Evolutionary conservation across 805 yeast genomes (phyloP), one percentile per base, ranked within the genome.

Genomic region (Starmerella ratchasimensis): DNA sequence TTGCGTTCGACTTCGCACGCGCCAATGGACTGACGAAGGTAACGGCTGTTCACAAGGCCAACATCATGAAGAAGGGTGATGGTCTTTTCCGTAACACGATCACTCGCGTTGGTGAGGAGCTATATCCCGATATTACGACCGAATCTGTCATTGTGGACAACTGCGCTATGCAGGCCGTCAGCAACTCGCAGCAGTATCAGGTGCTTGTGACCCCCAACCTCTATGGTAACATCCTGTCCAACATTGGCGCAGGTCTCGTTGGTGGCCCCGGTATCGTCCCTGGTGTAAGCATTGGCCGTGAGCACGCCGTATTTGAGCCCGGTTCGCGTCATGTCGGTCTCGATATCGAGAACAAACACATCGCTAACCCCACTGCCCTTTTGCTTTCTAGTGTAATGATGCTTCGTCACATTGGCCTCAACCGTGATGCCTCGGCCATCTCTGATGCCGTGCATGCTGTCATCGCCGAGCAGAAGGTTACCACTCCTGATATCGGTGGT

Each of bases 321-420:
- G 98, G 97, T 67, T 86, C 96, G 68, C 81, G 98, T 73, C 97
- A 86, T 69, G 97, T 86, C 56, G 97, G 97, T 65, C 71, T 88
- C 54, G 96, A 88, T 64, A 81, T 90, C 62, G 72, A 81, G 71
- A 96, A 94, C 59, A 74, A 81, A 65, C 80, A 83, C 70, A 71
- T 82, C 48, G 97, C 97, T 49, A 88, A 88, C 76, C 98, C 98
- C 61, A 82, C 96, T 45, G 97, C 95, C 52, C 80, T 88, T 88
- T 80, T 88, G 55, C 70, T 90, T 56, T 82, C 95, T 43, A 73
- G 94, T 32, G 66, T 86, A 47, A 75, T 88, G 79, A 63, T 88
- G 77, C 74, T 88, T 67, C 81, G 95, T 68, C 98, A 88, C 65
- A 72, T 88, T 58, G 96, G 96, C 49, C 71, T 88, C 54, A 82